These are phyloP conservation scores for Sechiopsis laciniata DNA, from an alignment of 306 rosid species.

Conservation along the genomic window DNA sequence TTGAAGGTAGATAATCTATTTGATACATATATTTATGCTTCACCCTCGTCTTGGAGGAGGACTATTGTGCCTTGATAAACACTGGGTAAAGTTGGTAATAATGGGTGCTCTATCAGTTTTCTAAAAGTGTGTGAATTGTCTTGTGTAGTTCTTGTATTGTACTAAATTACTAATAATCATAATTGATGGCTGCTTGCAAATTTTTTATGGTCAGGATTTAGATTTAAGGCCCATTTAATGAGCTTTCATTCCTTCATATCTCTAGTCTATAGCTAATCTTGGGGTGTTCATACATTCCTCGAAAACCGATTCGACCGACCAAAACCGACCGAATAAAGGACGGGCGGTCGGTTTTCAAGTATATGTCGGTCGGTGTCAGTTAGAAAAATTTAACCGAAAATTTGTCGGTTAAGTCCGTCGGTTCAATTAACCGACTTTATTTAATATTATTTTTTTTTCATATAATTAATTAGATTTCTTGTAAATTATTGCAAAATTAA, in stretches of 20 bases:
- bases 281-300: no score
- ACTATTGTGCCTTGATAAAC: not conserved
- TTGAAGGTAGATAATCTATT: not conserved
- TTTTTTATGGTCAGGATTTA: no score
- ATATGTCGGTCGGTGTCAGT: no score
- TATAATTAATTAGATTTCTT: no score
- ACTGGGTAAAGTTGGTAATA: not conserved
- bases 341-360: no score
- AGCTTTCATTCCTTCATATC: not conserved
- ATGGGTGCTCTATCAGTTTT: constrained; percentile 16
- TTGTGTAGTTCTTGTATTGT: not conserved
- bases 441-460: no score
- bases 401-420: no score
- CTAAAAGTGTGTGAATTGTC: not conserved
- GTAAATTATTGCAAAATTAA: no score
- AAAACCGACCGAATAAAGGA: no score
- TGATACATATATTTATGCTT: not conserved
- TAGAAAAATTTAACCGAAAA: no score
- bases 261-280: not conserved
- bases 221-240: not conserved
- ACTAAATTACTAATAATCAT: not conserved
- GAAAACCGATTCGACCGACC: no score
- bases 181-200: not conserved
- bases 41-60: not conserved
- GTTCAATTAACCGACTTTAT: no score